These are phyloP conservation scores for Gamsiella multidivaricata DNA, from an alignment of 192 early-diverging fungal genomes.

Conservation along the genomic window DNA sequence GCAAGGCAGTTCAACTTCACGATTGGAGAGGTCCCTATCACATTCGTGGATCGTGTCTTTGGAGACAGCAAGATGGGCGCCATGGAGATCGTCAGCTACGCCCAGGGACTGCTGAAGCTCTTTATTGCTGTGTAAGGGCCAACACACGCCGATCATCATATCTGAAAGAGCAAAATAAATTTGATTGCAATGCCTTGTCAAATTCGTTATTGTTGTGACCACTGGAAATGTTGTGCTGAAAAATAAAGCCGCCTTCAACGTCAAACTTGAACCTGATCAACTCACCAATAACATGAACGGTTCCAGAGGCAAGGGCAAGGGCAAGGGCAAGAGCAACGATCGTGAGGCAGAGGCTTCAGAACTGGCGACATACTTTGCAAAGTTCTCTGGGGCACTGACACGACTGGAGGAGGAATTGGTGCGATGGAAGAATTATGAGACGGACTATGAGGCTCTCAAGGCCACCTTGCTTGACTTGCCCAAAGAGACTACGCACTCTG, in stretches of 20 bases:
- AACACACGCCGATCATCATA: no score
- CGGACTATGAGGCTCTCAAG: conserved; percentile 66
- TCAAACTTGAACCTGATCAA: no score
- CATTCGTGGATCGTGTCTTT: conserved; percentile 98
- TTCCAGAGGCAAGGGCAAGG: no score
- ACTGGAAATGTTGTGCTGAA: no score
- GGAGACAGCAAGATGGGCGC: conserved; percentile 96
- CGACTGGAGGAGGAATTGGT: conserved; percentile 52
- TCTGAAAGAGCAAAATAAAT: conserved; percentile 12
- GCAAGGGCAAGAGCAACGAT: background rate
- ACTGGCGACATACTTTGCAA: conserved; percentile 46
- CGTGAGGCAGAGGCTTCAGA: conserved; percentile 47
- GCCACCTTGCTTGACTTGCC: conserved; percentile 58
- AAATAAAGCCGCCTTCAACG: no score
- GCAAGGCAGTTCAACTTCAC: conserved; percentile 89
- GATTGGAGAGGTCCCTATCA: conserved; percentile 95
- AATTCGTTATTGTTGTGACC: no score
- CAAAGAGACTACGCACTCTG: conserved; percentile 57
- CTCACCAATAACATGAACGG: no score
- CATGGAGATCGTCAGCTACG: conserved; percentile 93
- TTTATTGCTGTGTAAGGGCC: conserved; percentile 72
- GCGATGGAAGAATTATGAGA: conserved; percentile 67
- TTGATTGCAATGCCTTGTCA: background rate
- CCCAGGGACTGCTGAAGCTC: conserved; percentile 89
- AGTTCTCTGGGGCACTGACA: conserved; percentile 53